Evolutionary conservation across 768 basidiomycete species (phyloP), one percentile per base, ranked within the genome.

Genomic region (Russula griseocarnosa): DNA sequence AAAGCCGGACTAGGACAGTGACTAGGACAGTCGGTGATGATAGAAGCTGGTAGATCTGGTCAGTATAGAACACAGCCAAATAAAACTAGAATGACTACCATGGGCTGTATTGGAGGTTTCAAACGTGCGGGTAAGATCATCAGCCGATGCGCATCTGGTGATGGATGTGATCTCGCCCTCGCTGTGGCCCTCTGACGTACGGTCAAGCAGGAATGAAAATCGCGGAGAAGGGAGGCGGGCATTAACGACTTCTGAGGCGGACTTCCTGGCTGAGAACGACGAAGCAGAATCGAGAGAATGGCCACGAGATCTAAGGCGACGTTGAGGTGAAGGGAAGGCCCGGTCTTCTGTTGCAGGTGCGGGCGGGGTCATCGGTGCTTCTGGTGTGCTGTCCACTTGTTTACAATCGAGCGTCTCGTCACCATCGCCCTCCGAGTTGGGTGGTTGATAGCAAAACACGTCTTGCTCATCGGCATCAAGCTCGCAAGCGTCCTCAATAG

Each of bases 401-500:
- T 40, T 46, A 44, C 53, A 65, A n/a, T 61, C 59, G 32, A 61
- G 61, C 10, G 40, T 57, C 30, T 61, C 60, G 9, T 50, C 59
- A 22, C 11, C 47, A 14, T 60, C 46, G 49, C 40, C 16, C 22
- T 56, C 63, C 14, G 49, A 16, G 9, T 51, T 44, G 49, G 9
- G 9, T 1, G 54, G 34, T 36, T 40, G 36, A 22, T 51, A 30
- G 24, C 9, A 24, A 34, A 30, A 51, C 30, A 42, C 36, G 7
- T 50, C 59, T 7, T 32, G 22, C 14, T 13, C 53, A 26, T 46
- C 38, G 46, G 6, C 7, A 46, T 57, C 55, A 5, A 46, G 32
- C 22, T 38, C 34, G 30, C 30, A n/a, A 5, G 49, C 26, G 6
- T 61, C 34, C 20, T 57, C 55, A 5, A 52, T 28, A 47, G 47